Percentiles rank a stretch among this genome's conserved stretches.
phyloP scores from a whole-genome alignment of 352 stramenopile species.

The Globisporangium cylindrosporum region DNA sequence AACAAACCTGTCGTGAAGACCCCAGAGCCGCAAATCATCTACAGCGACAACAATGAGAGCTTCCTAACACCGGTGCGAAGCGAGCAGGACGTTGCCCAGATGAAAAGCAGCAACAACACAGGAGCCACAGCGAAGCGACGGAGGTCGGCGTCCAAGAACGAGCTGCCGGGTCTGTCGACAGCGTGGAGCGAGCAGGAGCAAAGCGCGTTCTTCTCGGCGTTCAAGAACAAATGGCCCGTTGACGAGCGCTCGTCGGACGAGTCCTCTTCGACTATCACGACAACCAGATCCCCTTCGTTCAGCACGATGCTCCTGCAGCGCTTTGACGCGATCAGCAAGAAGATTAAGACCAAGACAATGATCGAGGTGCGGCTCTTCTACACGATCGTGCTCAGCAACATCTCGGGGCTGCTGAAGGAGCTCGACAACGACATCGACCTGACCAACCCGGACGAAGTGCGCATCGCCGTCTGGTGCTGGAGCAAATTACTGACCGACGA shows the following conservation, averaged over 20 bases:
- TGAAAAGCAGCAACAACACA: slow-evolving; percentile 8
- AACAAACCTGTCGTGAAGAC: slow-evolving; percentile 16
- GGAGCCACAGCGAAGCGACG: slow-evolving; percentile 7
- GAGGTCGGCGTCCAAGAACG: slow-evolving; percentile 24
- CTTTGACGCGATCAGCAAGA: slow-evolving; percentile 60
- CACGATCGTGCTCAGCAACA: slow-evolving; percentile 42
- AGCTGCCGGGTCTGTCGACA: slow-evolving; percentile 17
- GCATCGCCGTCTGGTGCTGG: slow-evolving; percentile 74
- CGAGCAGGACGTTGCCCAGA: slow-evolving; percentile 8
- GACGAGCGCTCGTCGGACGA: slow-evolving; percentile 11
- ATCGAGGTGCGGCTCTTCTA: slow-evolving; percentile 65
- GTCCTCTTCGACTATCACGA: background rate
- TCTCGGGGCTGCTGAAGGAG: slow-evolving; percentile 38
- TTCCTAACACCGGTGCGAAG: slow-evolving; percentile 17
- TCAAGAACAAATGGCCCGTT: slow-evolving; percentile 63
- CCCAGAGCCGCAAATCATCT: slow-evolving; percentile 8
- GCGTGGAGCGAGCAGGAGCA: slow-evolving; percentile 56
- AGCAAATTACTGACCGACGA: slow-evolving; percentile 52
- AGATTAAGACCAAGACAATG: slow-evolving; percentile 58
- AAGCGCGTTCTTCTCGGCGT: slow-evolving; percentile 64
- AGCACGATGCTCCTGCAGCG: slow-evolving; percentile 47
- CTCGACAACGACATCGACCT: slow-evolving; percentile 62
- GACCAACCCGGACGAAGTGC: slow-evolving; percentile 63
- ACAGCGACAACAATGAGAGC: slow-evolving; percentile 11
- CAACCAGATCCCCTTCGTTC: slow-evolving; percentile 21